Percentiles rank a stretch among this genome's conserved stretches.
These are phyloP conservation scores for Maudiozyma saulgeensis DNA, from an alignment of 805 yeast species.

Conservation along the genomic window DNA sequence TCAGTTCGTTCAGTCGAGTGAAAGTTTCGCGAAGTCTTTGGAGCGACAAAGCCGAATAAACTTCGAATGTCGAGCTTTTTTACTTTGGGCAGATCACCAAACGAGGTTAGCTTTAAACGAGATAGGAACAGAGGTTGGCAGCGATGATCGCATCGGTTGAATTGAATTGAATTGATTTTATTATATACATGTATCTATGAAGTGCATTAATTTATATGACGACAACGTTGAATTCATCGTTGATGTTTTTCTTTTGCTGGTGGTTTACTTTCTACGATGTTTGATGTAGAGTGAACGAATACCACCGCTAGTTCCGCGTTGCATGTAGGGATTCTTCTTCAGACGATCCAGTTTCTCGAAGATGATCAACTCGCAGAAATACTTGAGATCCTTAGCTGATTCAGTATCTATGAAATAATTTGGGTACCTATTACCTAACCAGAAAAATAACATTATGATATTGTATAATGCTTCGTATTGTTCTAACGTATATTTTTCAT, in stretches of 20 bases:
- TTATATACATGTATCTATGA: not conserved
- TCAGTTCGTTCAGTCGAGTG: not conserved
- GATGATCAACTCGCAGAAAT: slow-evolving; percentile 49
- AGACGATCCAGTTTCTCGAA: slow-evolving; percentile 31
- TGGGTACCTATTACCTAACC: slow-evolving; percentile 87
- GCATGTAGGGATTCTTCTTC: slow-evolving; percentile 25
- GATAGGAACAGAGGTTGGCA: not conserved
- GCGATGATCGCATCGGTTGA: not conserved
- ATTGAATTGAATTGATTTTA: not conserved
- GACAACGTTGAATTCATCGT: too few species aligned
- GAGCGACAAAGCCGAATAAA: slow-evolving; percentile 3
- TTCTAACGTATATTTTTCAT: slow-evolving; percentile 20
- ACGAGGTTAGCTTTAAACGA: not conserved
- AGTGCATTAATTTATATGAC: not conserved
- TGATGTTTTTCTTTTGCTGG: not conserved
- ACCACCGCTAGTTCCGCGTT: not conserved
- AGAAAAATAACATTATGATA: slow-evolving; percentile 56
- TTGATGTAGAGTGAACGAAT: not conserved
- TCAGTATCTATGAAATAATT: slow-evolving; percentile 66
- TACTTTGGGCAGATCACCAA: not conserved
- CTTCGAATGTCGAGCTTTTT: too few species aligned
- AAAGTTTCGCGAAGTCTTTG: not conserved
- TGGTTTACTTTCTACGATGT: not conserved
- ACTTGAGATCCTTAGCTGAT: slow-evolving; percentile 60
- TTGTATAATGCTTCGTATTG: slow-evolving; percentile 57